Base-by-base conservation (phyloP, 176 grass and related monocot genomes). In the Carex cristatella region DNA sequence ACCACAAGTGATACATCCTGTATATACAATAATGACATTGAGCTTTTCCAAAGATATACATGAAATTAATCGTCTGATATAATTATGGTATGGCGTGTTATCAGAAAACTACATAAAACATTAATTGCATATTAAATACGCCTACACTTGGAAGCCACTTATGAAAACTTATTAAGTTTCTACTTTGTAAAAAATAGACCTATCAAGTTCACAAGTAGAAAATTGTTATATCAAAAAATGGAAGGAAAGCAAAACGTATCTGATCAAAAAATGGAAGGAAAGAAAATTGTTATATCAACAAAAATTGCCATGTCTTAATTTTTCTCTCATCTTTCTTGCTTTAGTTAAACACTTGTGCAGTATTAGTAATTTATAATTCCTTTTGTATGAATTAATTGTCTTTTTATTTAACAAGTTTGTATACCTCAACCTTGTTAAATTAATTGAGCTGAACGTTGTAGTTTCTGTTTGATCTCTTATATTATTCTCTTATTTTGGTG, bases 121-220 rank as follows among this genome's bases (percentile, higher is more conserved):
- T 23, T 23, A 23, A 23, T 33, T 54, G 12, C 13, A 57, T 16
- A 78, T 33, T 56, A 33, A 78, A 31, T 56, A 32, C 12, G 74
- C 27, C 12, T 78, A 78, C 74, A 31, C 23, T 78, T 78, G 74
- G 74, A 78, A 28, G 51, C 28, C 74, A 78, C 48, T 77, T 55
- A 55, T 31, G 48, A 55, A 46, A 73, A 48, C 8, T 73, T 49
- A n/a, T 48, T 12, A 73, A 73, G 38, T 49, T 69, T 33, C 32
- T 18, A 69, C 35, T 70, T 70, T 2, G 42, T 48, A 28, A 48
- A 19, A 54, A 30, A 4, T 53, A 54, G 31, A 32, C 30, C 3
- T 32, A 57, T 57, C 12, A 58, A 58, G 54, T 58, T 35, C 53
- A 79, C 11, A 79, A 58, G 27, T 58, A 79, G 28, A 35, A 79